Conservation (phyloP, 202 grass and related monocot species). For the Hordeum pubiflorum region DNA sequence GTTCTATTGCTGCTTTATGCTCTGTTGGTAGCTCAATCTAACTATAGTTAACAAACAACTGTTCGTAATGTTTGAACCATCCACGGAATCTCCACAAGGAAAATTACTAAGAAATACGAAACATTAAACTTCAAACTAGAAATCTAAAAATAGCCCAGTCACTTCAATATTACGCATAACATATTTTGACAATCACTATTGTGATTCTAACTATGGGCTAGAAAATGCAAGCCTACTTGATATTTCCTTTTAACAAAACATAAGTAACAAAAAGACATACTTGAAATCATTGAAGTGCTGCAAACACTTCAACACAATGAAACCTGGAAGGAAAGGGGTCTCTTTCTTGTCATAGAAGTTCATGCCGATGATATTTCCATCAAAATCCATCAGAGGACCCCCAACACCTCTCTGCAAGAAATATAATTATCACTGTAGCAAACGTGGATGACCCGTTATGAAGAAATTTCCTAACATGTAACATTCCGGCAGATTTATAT, state of each 20-base stretch:
- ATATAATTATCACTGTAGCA: background rate
- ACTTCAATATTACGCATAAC: background rate
- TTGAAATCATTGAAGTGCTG: background rate
- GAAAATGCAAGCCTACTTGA: background rate
- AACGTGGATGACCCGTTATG: no score
- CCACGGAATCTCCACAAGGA: background rate
- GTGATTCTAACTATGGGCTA: background rate
- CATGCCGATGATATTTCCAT: conserved; percentile 24
- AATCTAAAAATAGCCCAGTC: background rate
- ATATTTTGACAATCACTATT: background rate
- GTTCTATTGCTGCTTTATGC: background rate
- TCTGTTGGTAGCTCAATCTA: background rate
- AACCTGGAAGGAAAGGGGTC: conserved; percentile 28
- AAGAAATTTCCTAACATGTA: background rate
- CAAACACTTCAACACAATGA: conserved; percentile 24
- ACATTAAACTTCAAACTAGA: background rate
- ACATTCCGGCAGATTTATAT: background rate
- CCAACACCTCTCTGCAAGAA: conserved; percentile 16
- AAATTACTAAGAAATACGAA: background rate
- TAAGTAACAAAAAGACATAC: background rate
- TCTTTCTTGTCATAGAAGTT: conserved; percentile 20
- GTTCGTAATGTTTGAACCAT: background rate
- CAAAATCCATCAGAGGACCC: conserved; percentile 26
- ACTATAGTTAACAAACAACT: background rate
- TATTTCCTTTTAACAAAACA: background rate